Percentiles rank a stretch among this genome's conserved stretches.
Conservation (phyloP, 2,329 filamentous ascomycete species). For the Pseudocercospora fuligena region DNA sequence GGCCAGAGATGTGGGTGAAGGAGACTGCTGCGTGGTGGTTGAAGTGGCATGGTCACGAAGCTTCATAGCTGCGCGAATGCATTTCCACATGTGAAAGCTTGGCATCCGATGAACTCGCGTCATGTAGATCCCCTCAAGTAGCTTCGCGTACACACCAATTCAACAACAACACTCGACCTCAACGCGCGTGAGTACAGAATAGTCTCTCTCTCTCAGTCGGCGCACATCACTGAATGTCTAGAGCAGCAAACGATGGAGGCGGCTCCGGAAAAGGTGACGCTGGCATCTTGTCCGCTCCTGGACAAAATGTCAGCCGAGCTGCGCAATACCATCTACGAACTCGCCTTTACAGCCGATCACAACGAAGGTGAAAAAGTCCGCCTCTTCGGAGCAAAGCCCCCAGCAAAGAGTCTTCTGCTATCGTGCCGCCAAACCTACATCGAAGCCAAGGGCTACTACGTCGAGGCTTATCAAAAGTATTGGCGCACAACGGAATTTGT, state of each 20-base stretch:
- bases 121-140: no score
- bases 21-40: not conserved
- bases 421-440: not conserved
- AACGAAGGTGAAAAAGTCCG: constrained; percentile 1
- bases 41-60: not conserved
- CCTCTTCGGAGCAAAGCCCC: not conserved
- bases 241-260: not conserved
- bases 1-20: not conserved
- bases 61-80: not conserved
- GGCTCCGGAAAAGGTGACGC: no score
- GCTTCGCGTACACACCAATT: no score
- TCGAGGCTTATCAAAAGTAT: constrained; percentile 4
- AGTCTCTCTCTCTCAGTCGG: not conserved
- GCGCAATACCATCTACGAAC: constrained; percentile 14
- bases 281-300: constrained; percentile 14
- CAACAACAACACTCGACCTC: no score
- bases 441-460: constrained; percentile 5
- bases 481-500: constrained; percentile 1
- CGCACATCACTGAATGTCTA: not conserved
- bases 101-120: not conserved
- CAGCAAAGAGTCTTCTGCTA: not conserved
- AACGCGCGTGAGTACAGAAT: not conserved
- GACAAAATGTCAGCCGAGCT: constrained; percentile 8
- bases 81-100: constrained; percentile 2
- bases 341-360: constrained; percentile 11